Conservation (phyloP, 495 filamentous ascomycete species). For the Lepidopterella palustris region DNA sequence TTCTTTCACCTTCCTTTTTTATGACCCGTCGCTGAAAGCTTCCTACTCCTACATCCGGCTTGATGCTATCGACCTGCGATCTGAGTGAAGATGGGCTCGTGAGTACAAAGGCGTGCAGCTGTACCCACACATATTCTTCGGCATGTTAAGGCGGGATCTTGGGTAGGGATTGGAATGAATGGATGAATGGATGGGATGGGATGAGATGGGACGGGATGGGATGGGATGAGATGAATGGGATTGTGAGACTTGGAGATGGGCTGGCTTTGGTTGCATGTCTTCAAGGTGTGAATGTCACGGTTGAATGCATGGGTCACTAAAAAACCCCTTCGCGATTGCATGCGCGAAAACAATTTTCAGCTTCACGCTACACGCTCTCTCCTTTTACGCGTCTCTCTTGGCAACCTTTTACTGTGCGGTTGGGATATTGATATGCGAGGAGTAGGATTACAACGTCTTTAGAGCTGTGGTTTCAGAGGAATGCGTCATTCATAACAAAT, state of each 20-base stretch:
- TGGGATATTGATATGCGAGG: no score
- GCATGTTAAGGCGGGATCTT: neutral
- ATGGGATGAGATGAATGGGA: neutral
- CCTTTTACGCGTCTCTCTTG: no score
- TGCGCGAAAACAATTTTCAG: no score
- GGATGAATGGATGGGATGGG: neutral
- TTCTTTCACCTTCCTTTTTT: neutral
- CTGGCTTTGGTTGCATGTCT: neutral
- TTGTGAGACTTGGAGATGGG: neutral
- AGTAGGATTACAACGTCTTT: no score
- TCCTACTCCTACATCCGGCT: neutral
- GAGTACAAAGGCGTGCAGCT: neutral
- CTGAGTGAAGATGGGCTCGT: neutral
- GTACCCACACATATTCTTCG: neutral
- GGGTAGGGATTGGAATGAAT: neutral
- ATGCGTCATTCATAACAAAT: no score
- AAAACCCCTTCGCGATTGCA: neutral
- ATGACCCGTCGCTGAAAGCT: neutral
- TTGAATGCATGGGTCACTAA: neutral
- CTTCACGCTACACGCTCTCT: no score
- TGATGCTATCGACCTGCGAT: neutral
- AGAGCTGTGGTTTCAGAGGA: no score
- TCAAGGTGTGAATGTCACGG: neutral
- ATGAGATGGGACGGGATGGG: neutral
- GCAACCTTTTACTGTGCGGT: no score